These are phyloP conservation scores for Sporobolus alterniflorus DNA, from an alignment of 202 grass and related monocot species.

Conservation along the genomic window DNA sequence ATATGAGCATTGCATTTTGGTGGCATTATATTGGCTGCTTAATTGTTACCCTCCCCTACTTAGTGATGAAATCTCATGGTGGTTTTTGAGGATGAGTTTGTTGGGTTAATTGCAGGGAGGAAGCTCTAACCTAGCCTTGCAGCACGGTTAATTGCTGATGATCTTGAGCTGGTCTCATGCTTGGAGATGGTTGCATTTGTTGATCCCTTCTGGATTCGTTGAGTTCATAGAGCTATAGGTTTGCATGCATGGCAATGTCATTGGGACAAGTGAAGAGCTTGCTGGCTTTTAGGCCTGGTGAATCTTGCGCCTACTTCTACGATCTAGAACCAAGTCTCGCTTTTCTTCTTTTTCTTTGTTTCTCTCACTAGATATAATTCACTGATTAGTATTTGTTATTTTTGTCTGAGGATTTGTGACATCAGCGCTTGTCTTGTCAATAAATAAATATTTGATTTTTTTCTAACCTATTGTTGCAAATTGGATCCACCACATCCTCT, in stretches of 20 bases:
- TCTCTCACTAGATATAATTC: constrained; percentile 18
- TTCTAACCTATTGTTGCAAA: constrained; percentile 47
- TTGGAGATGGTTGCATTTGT: constrained; percentile 40
- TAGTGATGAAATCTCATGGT: constrained; percentile 36
- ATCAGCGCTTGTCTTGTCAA: constrained; percentile 3
- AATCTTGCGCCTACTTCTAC: constrained; percentile 4
- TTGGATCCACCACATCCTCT: constrained; percentile 16
- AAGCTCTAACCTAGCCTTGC: constrained; percentile 68
- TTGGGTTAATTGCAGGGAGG: constrained; percentile 24
- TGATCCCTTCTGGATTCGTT: constrained; percentile 20
- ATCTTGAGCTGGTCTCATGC: constrained; percentile 21
- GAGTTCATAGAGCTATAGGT: constrained; percentile 32
- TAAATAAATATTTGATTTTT: neutral
- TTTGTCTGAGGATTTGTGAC: constrained; percentile 18
- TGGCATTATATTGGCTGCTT: constrained; percentile 44
- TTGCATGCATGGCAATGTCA: constrained; percentile 50
- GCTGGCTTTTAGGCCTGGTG: neutral
- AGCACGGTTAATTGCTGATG: constrained; percentile 32
- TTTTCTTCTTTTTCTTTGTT: neutral
- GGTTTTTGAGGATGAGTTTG: constrained; percentile 36
- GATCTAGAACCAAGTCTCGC: neutral
- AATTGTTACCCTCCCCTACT: neutral
- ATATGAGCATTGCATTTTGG: constrained; percentile 56
- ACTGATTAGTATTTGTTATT: too few relatives aligned
- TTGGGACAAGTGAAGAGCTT: constrained; percentile 44